A percentile compares a stretch with the other conserved stretches of the same genome.
phyloP scores from a whole-genome alignment of 139 green algal species.

The Deuterostichococcus epilithicus region DNA sequence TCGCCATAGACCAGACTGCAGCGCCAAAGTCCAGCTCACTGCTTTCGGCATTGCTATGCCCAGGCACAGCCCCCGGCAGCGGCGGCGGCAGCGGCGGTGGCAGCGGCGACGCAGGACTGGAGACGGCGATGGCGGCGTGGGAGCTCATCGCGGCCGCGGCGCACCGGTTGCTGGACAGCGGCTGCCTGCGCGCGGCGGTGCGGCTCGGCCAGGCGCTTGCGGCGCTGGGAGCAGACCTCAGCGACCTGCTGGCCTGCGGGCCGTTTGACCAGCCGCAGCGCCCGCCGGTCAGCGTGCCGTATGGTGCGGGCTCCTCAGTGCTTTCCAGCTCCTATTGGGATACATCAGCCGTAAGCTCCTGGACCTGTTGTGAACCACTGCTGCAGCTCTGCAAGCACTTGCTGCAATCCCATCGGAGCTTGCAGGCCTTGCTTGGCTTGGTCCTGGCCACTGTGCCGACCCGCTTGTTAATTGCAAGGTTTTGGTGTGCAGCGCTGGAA shows the following conservation, averaged over 20 bases:
- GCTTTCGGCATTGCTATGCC: too few species aligned
- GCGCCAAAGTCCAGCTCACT: too few species aligned
- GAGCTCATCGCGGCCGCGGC: constrained; percentile 39
- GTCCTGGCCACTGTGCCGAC: too few species aligned
- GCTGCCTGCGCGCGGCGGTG: constrained; percentile 6
- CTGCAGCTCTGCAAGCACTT: too few species aligned
- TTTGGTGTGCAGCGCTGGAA: constrained; percentile 28
- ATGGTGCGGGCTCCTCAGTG: background rate
- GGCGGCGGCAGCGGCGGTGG: background rate
- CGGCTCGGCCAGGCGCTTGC: constrained; percentile 14
- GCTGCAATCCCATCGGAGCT: too few species aligned
- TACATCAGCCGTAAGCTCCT: too few species aligned
- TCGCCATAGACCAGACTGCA: too few species aligned
- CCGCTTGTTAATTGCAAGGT: background rate
- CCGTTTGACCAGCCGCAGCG: background rate
- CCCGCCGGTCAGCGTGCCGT: background rate
- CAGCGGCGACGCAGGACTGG: background rate
- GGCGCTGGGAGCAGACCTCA: constrained; percentile 15
- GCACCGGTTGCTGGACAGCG: constrained; percentile 48
- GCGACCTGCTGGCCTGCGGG: constrained; percentile 23
- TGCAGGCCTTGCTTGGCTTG: too few species aligned
- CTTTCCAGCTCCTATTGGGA: background rate
- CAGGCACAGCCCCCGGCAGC: too few species aligned
- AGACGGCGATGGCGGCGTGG: constrained; percentile 25
- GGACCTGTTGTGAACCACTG: too few species aligned